Evolutionary conservation across 495 filamentous ascomycete genomes (phyloP).

Genomic region (Opeltia flavorubescens): DNA sequence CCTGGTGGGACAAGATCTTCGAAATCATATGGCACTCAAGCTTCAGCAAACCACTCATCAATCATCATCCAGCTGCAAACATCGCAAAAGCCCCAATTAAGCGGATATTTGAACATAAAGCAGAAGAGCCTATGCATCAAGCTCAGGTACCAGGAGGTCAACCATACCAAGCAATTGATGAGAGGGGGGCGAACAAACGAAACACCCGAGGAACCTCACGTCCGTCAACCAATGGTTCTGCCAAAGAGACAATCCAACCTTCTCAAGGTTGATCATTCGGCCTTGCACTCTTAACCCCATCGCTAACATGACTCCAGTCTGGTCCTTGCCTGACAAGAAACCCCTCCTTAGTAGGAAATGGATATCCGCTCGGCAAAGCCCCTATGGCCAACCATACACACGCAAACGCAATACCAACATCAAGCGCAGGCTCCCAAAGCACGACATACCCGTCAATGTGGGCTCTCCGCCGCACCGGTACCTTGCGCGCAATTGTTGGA

Average conservation of each 20-base stretch:
- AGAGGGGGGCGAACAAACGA: slow-evolving; percentile 45
- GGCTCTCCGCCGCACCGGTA: too few relatives aligned
- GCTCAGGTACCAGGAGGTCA: slow-evolving; percentile 28
- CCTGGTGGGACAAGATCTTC: slow-evolving; percentile 37
- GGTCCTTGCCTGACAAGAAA: neutral
- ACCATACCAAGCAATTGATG: slow-evolving; percentile 32
- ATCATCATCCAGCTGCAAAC: slow-evolving; percentile 37
- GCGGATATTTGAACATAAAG: slow-evolving; percentile 37
- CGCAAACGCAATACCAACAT: slow-evolving; percentile 35
- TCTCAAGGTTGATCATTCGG: slow-evolving; percentile 46
- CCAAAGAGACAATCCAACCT: slow-evolving; percentile 72
- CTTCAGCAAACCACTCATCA: slow-evolving; percentile 30
- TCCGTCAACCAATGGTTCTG: slow-evolving; percentile 54
- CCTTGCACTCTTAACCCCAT: slow-evolving; percentile 1
- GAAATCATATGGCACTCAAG: slow-evolving; percentile 39
- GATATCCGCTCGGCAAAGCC: slow-evolving; percentile 10
- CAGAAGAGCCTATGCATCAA: slow-evolving; percentile 28
- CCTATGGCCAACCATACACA: slow-evolving; percentile 19
- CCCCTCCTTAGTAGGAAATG: neutral
- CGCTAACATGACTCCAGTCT: slow-evolving; percentile 15
- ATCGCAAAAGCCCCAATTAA: slow-evolving; percentile 48
- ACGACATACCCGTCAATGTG: slow-evolving; percentile 44
- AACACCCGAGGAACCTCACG: slow-evolving; percentile 26
- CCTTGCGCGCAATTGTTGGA: too few relatives aligned
- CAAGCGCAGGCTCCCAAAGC: slow-evolving; percentile 40